Percentiles rank a stretch among this genome's conserved stretches.
Conservation (phyloP, 805 yeast genomes). For the Saccharomycopsis fodiens region DNA sequence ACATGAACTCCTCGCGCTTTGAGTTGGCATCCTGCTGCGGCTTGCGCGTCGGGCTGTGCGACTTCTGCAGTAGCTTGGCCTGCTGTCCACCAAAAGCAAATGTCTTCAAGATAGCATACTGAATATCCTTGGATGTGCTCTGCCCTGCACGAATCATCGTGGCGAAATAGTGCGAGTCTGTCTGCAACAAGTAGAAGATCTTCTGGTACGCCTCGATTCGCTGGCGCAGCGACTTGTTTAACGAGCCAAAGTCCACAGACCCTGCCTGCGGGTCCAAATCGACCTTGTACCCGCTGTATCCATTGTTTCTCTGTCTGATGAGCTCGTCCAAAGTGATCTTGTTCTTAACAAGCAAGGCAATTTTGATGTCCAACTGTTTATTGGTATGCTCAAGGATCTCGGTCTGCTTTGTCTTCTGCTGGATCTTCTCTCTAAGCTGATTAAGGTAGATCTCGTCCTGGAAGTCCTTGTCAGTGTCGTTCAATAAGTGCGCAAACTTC, state of each 20-base stretch:
- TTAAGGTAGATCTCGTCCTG: conserved; percentile 68
- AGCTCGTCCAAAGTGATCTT: conserved; percentile 73
- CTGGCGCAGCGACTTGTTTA: conserved; percentile 30
- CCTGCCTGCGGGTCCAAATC: conserved; percentile 11
- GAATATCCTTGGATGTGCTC: conserved; percentile 26
- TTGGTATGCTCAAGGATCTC: conserved; percentile 68
- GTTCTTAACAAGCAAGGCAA: conserved; percentile 70
- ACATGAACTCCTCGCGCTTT: conserved; percentile 61
- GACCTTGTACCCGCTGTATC: conserved; percentile 18
- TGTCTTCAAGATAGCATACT: conserved; percentile 30
- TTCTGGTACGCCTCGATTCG: conserved; percentile 68
- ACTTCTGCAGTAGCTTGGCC: conserved; percentile 1
- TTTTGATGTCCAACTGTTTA: conserved; percentile 69
- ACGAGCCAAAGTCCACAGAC: conserved; percentile 24
- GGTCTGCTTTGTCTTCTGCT: conserved; percentile 57
- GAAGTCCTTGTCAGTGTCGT: conserved; percentile 69
- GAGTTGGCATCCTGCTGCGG: not conserved
- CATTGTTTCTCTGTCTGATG: conserved; percentile 33
- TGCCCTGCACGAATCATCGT: conserved; percentile 26
- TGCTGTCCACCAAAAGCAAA: conserved; percentile 26
- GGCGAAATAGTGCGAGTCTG: conserved; percentile 68
- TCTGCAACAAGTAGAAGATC: conserved; percentile 73
- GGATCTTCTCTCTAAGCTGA: conserved; percentile 57
- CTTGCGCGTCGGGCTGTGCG: conserved; percentile 5
- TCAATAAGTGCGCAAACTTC: conserved; percentile 67